Evolutionary conservation across 1,284 basidiomycete species (phyloP).

Genomic region (Moesziomyces sp.): DNA sequence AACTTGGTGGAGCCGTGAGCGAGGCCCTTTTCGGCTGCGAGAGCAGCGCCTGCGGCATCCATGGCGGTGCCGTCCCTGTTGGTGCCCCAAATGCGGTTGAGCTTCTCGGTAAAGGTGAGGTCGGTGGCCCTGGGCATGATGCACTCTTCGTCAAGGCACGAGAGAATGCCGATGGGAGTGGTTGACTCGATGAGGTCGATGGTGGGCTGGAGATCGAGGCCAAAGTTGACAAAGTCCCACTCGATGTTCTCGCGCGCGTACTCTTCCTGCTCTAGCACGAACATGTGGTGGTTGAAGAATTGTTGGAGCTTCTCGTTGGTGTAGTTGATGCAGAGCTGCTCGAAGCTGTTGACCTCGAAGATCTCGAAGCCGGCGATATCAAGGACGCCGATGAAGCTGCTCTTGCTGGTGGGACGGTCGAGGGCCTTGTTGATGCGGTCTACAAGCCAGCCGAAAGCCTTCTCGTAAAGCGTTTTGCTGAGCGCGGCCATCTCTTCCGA

Average conservation of each 20-base stretch:
- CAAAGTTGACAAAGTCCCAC: conserved; percentile 99
- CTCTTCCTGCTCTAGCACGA: conserved; percentile 98
- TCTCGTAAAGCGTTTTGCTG: conserved; percentile 97
- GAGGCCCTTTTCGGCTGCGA: conserved; percentile 67
- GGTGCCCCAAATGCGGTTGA: conserved; percentile 69
- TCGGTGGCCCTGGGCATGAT: conserved; percentile 99
- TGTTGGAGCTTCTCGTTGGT: conserved; percentile 76
- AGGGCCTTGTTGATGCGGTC: conserved; percentile 94
- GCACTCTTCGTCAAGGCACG: conserved; percentile 95
- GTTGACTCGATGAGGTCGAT: conserved; percentile 93
- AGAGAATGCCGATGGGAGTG: conserved; percentile 84
- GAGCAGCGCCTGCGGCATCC: conserved; percentile 46
- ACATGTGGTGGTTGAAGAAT: conserved; percentile 94
- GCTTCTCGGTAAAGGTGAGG: conserved; percentile 91
- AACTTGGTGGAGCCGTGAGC: conserved; percentile 75
- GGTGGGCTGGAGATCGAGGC: conserved; percentile 95
- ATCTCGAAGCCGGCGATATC: conserved; percentile 99
- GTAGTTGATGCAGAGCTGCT: conserved; percentile 98
- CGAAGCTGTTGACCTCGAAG: conserved; percentile 76
- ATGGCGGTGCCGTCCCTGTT: conserved; percentile 57
- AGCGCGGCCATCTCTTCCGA: conserved; percentile 90
- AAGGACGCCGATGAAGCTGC: conserved; percentile 96
- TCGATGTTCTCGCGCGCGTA: conserved; percentile 96
- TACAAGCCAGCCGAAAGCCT: conserved; percentile 91
- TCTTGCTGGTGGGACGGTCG: conserved; percentile 87